Evolutionary conservation across 768 basidiomycete species (phyloP), one percentile per base, ranked within the genome.

Genomic region (Porphyrellus cyaneotinctus): DNA sequence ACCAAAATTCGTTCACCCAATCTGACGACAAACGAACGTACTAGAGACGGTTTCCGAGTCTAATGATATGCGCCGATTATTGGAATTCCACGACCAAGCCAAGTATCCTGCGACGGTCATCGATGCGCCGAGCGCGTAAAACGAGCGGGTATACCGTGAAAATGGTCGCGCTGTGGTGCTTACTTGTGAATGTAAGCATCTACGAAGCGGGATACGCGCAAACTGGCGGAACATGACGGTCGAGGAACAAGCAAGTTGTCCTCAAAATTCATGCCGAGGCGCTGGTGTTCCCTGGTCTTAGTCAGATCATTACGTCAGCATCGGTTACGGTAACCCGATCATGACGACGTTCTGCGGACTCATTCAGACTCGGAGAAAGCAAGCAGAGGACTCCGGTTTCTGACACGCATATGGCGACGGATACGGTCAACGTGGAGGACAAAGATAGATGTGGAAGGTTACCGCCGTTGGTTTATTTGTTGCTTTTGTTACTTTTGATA

Each of bases 191-290:
- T 84, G 80, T 17, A 85, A 39, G 49, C 75, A 74, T 64, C 81
- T 73, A 53, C 78, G 76, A 8, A 84, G 65, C 20, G 82, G 74
- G 49, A 79, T 69, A 71, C 76, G 79, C 60, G 79, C 70, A 17
- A 82, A 67, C 54, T 78, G 74, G 57, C 78, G 71, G 61, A 85
- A 75, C 83, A 85, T 86, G 54, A 24, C 61, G 57, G 54, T 54
- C 47, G 51, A 31, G 14, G 24, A 42, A 56, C 45, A 42, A 47
- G 41, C 20, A 44, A 22, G 32, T n/a, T 26, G 5, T 8, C 5
- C 33, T 47, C 54, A 58, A 67, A 66, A 65, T 67, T 65, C 63
- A 26, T 46, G 57, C 56, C 54, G 51, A 41, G 18, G 22, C 22
- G 18, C 20, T 54, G 45, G 37, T 2, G 32, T 41, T 36, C 39